Percentiles rank a stretch among this genome's conserved stretches.
Evolutionary conservation across 2,329 filamentous ascomycete genomes (phyloP).

Genomic region (Xylaria sp.): DNA sequence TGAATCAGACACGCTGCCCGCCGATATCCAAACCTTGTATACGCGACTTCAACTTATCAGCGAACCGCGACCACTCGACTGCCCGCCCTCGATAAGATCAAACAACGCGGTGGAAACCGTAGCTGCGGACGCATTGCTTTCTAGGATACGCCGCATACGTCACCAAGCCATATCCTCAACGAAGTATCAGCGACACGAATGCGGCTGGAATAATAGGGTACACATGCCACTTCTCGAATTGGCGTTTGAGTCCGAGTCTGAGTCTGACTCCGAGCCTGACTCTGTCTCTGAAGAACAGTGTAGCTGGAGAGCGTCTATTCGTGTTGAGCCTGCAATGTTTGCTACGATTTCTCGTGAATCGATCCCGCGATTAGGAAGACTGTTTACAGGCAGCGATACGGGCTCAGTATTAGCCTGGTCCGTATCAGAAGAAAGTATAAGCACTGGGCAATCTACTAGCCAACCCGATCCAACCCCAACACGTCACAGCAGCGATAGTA

Average conservation of each 20-base stretch:
- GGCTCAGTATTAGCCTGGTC: conserved; percentile 1
- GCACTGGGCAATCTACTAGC: too few relatives aligned
- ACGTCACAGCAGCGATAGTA: neutral
- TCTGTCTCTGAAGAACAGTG: neutral
- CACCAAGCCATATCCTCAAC: too few relatives aligned
- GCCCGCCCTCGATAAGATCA: too few relatives aligned
- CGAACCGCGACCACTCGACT: too few relatives aligned
- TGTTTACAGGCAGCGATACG: neutral
- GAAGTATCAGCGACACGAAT: conserved; percentile 8
- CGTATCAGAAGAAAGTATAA: neutral
- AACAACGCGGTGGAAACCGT: too few relatives aligned
- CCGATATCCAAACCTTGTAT: too few relatives aligned
- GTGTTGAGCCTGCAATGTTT: neutral
- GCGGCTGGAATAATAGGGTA: conserved; percentile 3
- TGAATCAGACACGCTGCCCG: too few relatives aligned
- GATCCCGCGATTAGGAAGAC: neutral
- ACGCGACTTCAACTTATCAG: too few relatives aligned
- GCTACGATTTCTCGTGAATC: conserved; percentile 5
- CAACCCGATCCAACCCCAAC: too few relatives aligned
- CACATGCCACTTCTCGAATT: conserved; percentile 15
- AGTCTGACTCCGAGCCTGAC: too few relatives aligned
- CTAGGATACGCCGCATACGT: too few relatives aligned
- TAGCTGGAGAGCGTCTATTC: neutral
- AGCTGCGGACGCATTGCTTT: too few relatives aligned
- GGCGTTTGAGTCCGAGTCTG: neutral